Base-by-base conservation (phyloP, 1,139 yeast species). In the Wickerhamomyces sp. region DNA sequence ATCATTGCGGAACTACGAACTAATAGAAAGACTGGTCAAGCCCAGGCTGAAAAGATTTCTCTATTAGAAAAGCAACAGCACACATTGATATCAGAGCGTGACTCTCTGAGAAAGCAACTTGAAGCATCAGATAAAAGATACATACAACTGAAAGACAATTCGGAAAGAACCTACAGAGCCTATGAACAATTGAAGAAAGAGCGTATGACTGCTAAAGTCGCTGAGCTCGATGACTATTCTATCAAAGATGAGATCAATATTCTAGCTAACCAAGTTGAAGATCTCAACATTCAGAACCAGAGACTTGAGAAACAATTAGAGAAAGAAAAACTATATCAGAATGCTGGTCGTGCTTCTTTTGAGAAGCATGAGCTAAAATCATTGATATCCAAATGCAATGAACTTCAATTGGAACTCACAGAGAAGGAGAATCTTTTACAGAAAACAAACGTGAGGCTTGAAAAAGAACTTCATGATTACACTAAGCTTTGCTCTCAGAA, bases 401-500 rank as follows among this genome's bases (percentile, higher is more conserved):
- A 51, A 1, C 44, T 54, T 7, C 57, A 57, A 42, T 11, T 47
- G 30, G 54, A 51, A 32, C 15, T 57, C 3, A 38, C 52, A 14
- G 58, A 58, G 11, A 55, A 52, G 36, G 56, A 55, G 6, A 40
- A 41, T 30, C 34, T 44, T 9, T 9, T 52, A 9, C 41, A 41
- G n/a, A 46, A 48, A 36, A 34, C 50, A 29, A 18, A 48, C 6
- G 31, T 45, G 4, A 47, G 46, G 15, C 42, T 45, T 11, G 45
- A 49, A n/a, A 50, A 49, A 53, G 52, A 63, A 44, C 45, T 61
- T 23, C 60, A 62, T 31, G 60, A 61, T 34, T 61, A 65, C 26
- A 69, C 64, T 42, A 39, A 47, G 6, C 50, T 57, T 3, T 41
- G 67, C 6, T 53, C 56, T 27, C 68, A 65, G 34, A 71, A 67